Percentiles rank a stretch among this genome's conserved stretches.
phyloP scores from a whole-genome alignment of 129 eudicot genomes.

The Heracleum sosnowskyi region DNA sequence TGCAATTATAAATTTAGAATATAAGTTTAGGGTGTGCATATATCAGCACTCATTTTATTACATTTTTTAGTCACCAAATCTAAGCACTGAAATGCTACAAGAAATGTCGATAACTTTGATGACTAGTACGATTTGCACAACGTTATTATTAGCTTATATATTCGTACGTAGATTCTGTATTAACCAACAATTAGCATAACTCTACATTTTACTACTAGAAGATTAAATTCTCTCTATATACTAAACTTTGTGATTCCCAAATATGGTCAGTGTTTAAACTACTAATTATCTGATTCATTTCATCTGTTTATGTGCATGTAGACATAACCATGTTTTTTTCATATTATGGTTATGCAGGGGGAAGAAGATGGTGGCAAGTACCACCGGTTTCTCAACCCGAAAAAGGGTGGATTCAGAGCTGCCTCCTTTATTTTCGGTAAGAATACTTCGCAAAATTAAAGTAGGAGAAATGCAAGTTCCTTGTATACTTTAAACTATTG shows the following conservation, averaged over 20 bases:
- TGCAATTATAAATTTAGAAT: too few species aligned
- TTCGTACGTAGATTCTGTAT: not conserved
- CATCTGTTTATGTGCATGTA: not conserved
- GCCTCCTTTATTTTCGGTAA: constrained; percentile 11
- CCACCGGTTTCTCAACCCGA: not conserved
- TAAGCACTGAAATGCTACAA: not conserved
- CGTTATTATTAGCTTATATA: not conserved
- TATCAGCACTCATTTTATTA: too few species aligned
- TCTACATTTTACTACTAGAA: not conserved
- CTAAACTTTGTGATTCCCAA: not conserved
- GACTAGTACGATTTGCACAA: not conserved
- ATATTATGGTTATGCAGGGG: not conserved
- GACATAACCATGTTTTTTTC: not conserved
- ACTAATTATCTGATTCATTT: not conserved
- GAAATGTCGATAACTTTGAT: not conserved
- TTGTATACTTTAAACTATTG: too few species aligned
- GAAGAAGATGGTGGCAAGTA: constrained; percentile 1
- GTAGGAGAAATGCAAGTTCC: too few species aligned
- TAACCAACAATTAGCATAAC: not conserved
- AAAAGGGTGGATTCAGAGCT: constrained; percentile 10
- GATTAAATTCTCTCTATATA: not conserved
- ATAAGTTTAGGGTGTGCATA: too few species aligned
- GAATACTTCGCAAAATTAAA: too few species aligned
- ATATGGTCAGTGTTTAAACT: not conserved
- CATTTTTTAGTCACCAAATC: not conserved